A percentile compares a stretch with the other conserved stretches of the same genome.
Conservation (phyloP, 495 filamentous ascomycete genomes). For the Penicillium angulare region DNA sequence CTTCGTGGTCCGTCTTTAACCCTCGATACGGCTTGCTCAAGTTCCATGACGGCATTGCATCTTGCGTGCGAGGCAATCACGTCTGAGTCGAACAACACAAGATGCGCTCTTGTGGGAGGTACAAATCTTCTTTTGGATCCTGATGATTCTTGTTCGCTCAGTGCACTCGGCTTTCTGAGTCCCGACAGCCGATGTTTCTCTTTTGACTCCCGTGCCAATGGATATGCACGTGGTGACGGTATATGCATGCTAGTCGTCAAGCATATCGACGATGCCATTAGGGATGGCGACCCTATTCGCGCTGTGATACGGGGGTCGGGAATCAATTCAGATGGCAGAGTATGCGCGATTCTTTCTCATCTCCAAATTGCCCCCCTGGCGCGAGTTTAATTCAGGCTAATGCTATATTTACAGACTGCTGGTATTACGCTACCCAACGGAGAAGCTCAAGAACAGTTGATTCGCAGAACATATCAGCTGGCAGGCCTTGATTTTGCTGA, state of each 20-base stretch:
- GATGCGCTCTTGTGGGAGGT: no score
- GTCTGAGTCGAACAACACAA: no score
- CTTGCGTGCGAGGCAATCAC: no score
- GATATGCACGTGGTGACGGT: constrained; percentile 39
- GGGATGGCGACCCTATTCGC: constrained; percentile 8
- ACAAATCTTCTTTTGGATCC: no score
- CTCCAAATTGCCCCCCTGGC: constrained; percentile 12
- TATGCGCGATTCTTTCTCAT: no score
- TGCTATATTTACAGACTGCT: no score
- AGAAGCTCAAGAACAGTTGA: constrained; percentile 9
- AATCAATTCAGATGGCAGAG: constrained; percentile 25
- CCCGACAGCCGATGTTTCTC: constrained; percentile 17
- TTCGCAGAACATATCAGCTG: constrained; percentile 21
- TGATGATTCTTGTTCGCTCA: no score
- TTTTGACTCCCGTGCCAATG: constrained; percentile 31
- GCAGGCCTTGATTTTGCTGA: constrained; percentile 15
- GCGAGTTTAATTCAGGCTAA: background rate
- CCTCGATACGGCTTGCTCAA: no score
- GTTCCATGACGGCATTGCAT: no score
- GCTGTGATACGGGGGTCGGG: constrained; percentile 7
- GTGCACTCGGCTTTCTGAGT: constrained; percentile 7
- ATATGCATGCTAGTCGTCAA: constrained; percentile 29
- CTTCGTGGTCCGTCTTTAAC: no score
- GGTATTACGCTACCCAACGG: background rate
- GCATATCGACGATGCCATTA: constrained; percentile 10